These are phyloP conservation scores for Pleurotus platypus DNA, from an alignment of 768 basidiomycete genomes.

Conservation along the genomic window DNA sequence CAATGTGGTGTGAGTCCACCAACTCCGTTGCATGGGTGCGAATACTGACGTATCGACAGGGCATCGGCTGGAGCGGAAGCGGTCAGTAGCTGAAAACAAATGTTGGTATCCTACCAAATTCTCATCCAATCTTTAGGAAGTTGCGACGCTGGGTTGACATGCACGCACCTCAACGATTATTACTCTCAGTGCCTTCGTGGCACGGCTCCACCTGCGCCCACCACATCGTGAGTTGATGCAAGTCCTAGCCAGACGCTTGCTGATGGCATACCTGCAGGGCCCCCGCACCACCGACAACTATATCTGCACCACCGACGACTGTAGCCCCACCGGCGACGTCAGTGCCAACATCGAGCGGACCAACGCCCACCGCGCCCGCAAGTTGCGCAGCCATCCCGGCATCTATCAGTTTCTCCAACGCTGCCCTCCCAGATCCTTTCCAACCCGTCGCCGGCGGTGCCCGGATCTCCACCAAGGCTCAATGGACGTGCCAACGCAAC, in stretches of 20 bases:
- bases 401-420: constrained; percentile 30
- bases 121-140: not conserved
- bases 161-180: constrained; percentile 1
- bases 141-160: constrained; percentile 1
- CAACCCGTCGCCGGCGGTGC: constrained; percentile 38
- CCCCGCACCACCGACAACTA: constrained; percentile 7
- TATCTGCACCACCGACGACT: constrained; percentile 16
- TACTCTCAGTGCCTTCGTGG: constrained; percentile 3
- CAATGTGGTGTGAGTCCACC: not conserved
- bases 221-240: not conserved
- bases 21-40: not conserved
- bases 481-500: constrained; percentile 48
- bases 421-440: constrained; percentile 54
- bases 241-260: no score
- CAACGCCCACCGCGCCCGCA: constrained; percentile 9
- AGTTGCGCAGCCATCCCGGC: constrained; percentile 26
- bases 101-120: not conserved
- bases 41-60: not conserved
- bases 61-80: not conserved
- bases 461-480: constrained; percentile 35
- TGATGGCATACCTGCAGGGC: not conserved
- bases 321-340: constrained; percentile 11
- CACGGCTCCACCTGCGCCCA: not conserved
- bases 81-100: not conserved
- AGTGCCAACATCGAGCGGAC: constrained; percentile 4